These are phyloP conservation scores for Neurospora crassa DNA, from an alignment of 2,329 filamentous ascomycete genomes.

Conservation along the genomic window DNA sequence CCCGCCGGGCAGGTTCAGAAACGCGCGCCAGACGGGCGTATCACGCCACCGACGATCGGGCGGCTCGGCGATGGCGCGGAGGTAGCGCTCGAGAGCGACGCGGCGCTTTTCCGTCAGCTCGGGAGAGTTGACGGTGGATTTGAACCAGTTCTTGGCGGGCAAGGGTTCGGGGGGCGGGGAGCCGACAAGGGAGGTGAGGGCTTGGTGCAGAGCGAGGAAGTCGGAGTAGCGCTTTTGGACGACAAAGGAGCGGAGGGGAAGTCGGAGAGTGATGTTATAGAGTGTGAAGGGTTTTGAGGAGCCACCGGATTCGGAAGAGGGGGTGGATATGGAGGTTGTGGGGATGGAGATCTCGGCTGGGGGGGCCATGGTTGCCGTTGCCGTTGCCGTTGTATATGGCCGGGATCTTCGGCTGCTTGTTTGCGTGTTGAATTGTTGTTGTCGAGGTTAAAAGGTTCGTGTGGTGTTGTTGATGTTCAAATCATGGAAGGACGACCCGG, in stretches of 20 bases:
- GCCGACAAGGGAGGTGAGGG: constrained; percentile 51
- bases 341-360: constrained; percentile 59
- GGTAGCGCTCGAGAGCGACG: constrained; percentile 57
- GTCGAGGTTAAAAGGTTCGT: not conserved
- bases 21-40: constrained; percentile 61
- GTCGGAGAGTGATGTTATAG: constrained; percentile 69
- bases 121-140: constrained; percentile 58
- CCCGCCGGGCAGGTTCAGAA: constrained; percentile 43
- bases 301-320: constrained; percentile 7
- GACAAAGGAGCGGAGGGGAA: constrained; percentile 66
- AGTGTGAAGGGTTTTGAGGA: constrained; percentile 56
- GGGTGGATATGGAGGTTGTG: constrained; percentile 47
- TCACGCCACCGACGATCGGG: constrained; percentile 71
- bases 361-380: constrained; percentile 42
- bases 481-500: not conserved
- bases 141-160: constrained; percentile 69
- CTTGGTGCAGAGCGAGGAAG: constrained; percentile 57
- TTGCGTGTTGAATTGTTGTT: not conserved
- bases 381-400: not conserved
- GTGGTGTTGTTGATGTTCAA: not conserved
- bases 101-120: constrained; percentile 65
- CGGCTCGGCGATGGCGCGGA: constrained; percentile 60
- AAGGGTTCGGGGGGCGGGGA: constrained; percentile 56
- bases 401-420: not conserved
- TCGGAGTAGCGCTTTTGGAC: constrained; percentile 78